A percentile compares a stretch with the other conserved stretches of the same genome.
phyloP scores from a whole-genome alignment of 352 stramenopile genomes.

The Pythium volutum region DNA sequence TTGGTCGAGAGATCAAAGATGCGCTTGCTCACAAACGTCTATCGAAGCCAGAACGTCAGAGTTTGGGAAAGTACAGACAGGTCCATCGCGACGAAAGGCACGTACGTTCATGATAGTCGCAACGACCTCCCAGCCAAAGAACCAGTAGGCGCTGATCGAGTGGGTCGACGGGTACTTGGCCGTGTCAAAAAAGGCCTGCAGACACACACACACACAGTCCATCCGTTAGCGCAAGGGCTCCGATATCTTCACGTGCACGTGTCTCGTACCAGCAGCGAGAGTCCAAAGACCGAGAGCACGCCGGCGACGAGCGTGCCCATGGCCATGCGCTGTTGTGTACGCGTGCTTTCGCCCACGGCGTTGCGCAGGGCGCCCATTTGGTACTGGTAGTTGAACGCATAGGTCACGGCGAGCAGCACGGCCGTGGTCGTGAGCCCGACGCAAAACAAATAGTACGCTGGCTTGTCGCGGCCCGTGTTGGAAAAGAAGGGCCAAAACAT shows the following conservation, averaged over 20 bases:
- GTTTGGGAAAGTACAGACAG: neutral
- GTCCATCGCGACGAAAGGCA: neutral
- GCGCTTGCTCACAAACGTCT: slow-evolving; percentile 31
- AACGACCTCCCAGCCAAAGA: slow-evolving; percentile 54
- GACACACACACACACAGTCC: neutral
- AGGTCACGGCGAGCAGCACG: slow-evolving; percentile 44
- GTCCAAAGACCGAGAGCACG: slow-evolving; percentile 39
- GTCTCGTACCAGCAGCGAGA: slow-evolving; percentile 43
- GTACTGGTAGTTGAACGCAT: slow-evolving; percentile 49
- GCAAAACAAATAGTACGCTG: slow-evolving; percentile 60
- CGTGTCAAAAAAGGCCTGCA: slow-evolving; percentile 51
- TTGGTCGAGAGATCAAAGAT: slow-evolving; percentile 18
- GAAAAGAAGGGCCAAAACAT: slow-evolving; percentile 63
- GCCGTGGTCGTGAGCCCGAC: slow-evolving; percentile 46
- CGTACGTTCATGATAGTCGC: slow-evolving; percentile 51
- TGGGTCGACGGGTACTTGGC: slow-evolving; percentile 41
- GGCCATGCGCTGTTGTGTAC: slow-evolving; percentile 24
- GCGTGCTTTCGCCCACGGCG: slow-evolving; percentile 20
- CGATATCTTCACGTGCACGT: neutral
- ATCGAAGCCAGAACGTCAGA: neutral
- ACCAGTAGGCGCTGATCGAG: slow-evolving; percentile 46
- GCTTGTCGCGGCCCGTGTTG: slow-evolving; percentile 55
- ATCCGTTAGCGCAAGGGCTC: neutral
- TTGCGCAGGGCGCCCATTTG: slow-evolving; percentile 32
- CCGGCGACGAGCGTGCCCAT: slow-evolving; percentile 30